Percentiles rank a stretch among this genome's conserved stretches.
Conservation (phyloP, 352 stramenopile species). For the Pythium myriotylum region DNA sequence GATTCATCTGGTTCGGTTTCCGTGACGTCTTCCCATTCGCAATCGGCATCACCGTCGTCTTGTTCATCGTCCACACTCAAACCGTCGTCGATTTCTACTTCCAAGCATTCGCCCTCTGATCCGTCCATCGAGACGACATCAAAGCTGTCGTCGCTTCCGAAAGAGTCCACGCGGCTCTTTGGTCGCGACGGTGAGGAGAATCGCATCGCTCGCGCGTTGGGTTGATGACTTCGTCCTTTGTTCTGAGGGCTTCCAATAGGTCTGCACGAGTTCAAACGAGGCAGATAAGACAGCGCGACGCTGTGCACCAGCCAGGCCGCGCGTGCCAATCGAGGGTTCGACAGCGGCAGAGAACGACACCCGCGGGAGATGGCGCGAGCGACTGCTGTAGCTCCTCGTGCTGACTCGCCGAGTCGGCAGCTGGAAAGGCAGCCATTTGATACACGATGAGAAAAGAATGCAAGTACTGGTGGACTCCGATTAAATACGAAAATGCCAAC, state of each 20-base stretch:
- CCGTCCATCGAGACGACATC: constrained; percentile 32
- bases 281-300: not conserved
- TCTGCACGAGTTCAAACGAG: not conserved
- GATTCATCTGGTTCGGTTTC: not conserved
- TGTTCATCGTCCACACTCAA: not conserved
- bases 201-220: not conserved
- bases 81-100: constrained; percentile 6
- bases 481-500: constrained; percentile 16
- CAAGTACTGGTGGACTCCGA: not conserved
- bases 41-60: constrained; percentile 18
- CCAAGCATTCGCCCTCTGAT: constrained; percentile 18
- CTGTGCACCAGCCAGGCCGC: not conserved
- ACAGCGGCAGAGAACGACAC: constrained; percentile 14
- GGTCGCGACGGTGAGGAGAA: constrained; percentile 8
- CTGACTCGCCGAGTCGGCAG: constrained; percentile 22
- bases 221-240: not conserved
- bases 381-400: not conserved
- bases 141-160: constrained; percentile 39
- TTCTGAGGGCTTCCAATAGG: not conserved
- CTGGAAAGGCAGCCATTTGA: constrained; percentile 32
- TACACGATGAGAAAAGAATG: constrained; percentile 13
- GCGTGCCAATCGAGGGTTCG: not conserved
- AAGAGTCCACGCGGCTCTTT: constrained; percentile 33
- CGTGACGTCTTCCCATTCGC: constrained; percentile 54
- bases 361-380: not conserved